Evolutionary conservation across 2,329 filamentous ascomycete species (phyloP), one percentile per base, ranked within the genome.

Genomic region (Botrytis byssoidea): DNA sequence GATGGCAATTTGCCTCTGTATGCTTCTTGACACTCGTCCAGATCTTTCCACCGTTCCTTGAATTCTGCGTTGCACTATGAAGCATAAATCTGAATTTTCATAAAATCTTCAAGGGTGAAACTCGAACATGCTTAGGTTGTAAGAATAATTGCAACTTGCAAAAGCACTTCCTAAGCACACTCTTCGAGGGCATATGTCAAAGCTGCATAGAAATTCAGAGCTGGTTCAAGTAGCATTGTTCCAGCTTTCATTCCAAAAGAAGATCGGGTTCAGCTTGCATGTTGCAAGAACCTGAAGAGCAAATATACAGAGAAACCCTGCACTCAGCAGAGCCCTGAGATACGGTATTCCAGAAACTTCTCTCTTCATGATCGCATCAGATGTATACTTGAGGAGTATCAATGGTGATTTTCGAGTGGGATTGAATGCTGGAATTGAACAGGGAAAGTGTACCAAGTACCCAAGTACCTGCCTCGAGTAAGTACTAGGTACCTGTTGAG

Each of bases 21-120:
- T 55, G 35, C 46, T 55, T 55, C 25, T 35, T 55, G 46, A 55
- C 65, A 55, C 46, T 67, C 37, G 65, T 67, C 22, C 65, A 55
- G 65, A 55, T 29, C 46, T 40, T 40, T 40, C 16, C 9, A 29
- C 20, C 22, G 16, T 51, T 37, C 32, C 22, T n/a, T n/a, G 25
- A 18, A 32, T 67, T 37, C n/a, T 18, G 37, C 4, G 40, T 16
- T 40, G 37, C 37, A 64, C 29, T 29, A 29, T 29, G 40, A 25
- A 32, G 61, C 61, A 46, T 46, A 65, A 65, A 32, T 46, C 14
- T 16, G n/a, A 7, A 32, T 12, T 65, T 65, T 65, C 61, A 65
- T 46, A 65, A 65, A 32, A 32, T 46, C 46, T 46, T 4, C 61
- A 65, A 32, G n/a, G 18, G 32, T 22, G n/a, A 9, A 65, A 44